These are phyloP conservation scores for Parasitella parasitica DNA, from an alignment of 371 early-diverging fungal species.

Conservation along the genomic window DNA sequence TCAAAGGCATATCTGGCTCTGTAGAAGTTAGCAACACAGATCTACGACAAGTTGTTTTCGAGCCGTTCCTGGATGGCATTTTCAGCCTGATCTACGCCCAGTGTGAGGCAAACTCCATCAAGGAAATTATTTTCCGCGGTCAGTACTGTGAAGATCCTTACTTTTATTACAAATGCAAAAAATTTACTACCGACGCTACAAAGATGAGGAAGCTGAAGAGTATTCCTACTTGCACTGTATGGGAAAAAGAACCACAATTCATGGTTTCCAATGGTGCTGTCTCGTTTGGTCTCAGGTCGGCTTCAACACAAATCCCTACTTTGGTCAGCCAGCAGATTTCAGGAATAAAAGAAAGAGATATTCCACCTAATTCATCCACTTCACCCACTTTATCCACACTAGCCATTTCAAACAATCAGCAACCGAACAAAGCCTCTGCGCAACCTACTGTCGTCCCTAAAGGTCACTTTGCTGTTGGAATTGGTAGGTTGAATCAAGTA, in stretches of 20 bases:
- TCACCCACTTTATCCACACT: too few relatives aligned
- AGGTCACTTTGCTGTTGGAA: constrained; percentile 19
- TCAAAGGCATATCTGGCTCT: neutral
- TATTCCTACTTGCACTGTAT: neutral
- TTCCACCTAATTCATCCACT: too few relatives aligned
- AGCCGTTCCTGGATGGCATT: neutral
- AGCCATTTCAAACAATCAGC: too few relatives aligned
- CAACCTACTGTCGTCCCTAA: neutral
- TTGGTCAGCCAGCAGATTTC: neutral
- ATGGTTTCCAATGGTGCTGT: constrained; percentile 1
- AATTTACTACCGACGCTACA: neutral
- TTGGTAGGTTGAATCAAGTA: constrained; percentile 21
- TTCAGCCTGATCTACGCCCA: neutral
- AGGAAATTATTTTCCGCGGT: neutral
- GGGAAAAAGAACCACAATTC: neutral
- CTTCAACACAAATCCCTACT: neutral
- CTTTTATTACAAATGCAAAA: neutral
- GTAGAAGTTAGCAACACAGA: neutral
- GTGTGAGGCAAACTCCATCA: neutral
- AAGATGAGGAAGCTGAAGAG: neutral
- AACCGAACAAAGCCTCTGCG: too few relatives aligned
- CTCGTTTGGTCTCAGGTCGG: neutral
- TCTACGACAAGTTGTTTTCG: neutral
- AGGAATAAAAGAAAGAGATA: too few relatives aligned
- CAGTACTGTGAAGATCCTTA: neutral